Conservation (phyloP, 176 grass and related monocot genomes). For the Musa troglodytarum region DNA sequence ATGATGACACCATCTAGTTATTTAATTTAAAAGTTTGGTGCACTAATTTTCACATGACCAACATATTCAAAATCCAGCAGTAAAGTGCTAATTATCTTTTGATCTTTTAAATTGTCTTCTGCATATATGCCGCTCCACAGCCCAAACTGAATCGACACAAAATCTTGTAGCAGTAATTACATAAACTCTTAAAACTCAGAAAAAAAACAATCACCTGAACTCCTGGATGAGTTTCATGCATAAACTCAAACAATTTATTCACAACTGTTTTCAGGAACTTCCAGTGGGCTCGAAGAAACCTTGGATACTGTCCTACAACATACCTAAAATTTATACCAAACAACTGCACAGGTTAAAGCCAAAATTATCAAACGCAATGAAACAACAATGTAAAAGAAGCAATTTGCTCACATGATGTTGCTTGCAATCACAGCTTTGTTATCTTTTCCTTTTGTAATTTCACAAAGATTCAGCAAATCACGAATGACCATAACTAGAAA, state of each 20-base stretch:
- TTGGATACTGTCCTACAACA: constrained; percentile 96
- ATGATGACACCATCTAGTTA: too few relatives aligned
- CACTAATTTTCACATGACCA: too few relatives aligned
- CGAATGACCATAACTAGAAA: constrained; percentile 99
- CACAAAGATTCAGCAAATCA: constrained; percentile 94
- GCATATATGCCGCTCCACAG: too few relatives aligned
- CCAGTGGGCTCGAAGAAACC: constrained; percentile 99
- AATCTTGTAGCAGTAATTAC: too few relatives aligned
- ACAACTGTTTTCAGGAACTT: constrained; percentile 99
- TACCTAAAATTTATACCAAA: constrained; percentile 49
- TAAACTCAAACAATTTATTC: constrained; percentile 99
- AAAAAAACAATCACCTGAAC: constrained; percentile 67
- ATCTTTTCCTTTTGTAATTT: constrained; percentile 98
- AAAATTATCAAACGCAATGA: neutral
- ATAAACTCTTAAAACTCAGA: neutral
- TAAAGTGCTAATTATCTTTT: too few relatives aligned
- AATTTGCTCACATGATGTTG: constrained; percentile 76
- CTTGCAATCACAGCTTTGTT: constrained; percentile 99
- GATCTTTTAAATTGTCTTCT: too few relatives aligned
- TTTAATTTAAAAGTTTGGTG: too few relatives aligned
- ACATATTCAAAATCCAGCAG: too few relatives aligned
- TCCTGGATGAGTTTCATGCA: constrained; percentile 99
- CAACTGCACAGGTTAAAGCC: constrained; percentile 2
- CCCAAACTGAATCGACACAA: too few relatives aligned
- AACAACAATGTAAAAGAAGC: neutral